Evolutionary conservation across 2,329 filamentous ascomycete species (phyloP).

Genomic region (Raffaelea albimanens): DNA sequence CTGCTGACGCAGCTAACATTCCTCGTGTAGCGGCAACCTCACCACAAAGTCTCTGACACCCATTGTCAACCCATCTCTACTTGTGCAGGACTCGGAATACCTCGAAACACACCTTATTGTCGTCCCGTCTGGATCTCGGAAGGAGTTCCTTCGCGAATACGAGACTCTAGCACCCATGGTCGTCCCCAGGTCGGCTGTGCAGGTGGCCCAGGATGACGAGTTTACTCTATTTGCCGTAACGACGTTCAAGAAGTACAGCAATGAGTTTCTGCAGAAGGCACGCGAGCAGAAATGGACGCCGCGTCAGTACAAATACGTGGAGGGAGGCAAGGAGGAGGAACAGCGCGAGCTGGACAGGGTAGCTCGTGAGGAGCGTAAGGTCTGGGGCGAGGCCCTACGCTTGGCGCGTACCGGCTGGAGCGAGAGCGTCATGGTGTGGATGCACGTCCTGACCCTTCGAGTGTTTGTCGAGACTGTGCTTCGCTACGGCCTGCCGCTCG

Average conservation of each 20-base stretch:
- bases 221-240: constrained; percentile 83
- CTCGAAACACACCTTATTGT: constrained; percentile 92
- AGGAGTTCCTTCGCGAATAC: constrained; percentile 83
- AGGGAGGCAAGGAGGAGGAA: constrained; percentile 84
- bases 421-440: constrained; percentile 92
- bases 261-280: constrained; percentile 85
- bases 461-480: constrained; percentile 98
- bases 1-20: neutral
- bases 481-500: constrained; percentile 82
- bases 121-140: constrained; percentile 68
- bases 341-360: constrained; percentile 76
- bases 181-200: constrained; percentile 74
- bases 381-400: constrained; percentile 85
- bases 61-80: constrained; percentile 69
- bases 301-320: constrained; percentile 85
- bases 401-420: constrained; percentile 88
- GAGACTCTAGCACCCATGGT: constrained; percentile 87
- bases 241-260: constrained; percentile 82
- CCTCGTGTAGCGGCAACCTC: constrained; percentile 64
- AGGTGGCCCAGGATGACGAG: constrained; percentile 80
- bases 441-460: constrained; percentile 80
- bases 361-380: constrained; percentile 75
- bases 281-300: constrained; percentile 92
- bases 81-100: constrained; percentile 89
- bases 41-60: constrained; percentile 88